Evolutionary conservation across 2,329 filamentous ascomycete species (phyloP).

Genomic region (Gyromitra esculenta): DNA sequence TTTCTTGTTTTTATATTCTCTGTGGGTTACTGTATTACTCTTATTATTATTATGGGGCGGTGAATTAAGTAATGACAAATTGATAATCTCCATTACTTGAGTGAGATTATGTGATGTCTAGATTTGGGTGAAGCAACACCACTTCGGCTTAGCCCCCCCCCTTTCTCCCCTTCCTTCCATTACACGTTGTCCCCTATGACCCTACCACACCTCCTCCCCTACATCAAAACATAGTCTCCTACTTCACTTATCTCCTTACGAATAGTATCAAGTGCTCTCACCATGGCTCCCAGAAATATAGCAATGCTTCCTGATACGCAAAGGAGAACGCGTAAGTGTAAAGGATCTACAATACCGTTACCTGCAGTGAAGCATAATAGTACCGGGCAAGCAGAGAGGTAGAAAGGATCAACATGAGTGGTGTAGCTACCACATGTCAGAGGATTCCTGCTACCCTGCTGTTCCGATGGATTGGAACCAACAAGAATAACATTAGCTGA

Average conservation of each 20-base stretch:
- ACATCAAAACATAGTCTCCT: background rate
- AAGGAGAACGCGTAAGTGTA: background rate
- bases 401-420: no score
- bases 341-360: no score
- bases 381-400: no score
- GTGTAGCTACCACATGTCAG: no score
- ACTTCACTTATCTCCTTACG: background rate
- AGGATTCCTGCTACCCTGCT: no score
- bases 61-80: no score
- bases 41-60: no score
- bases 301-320: background rate
- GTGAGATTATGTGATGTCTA: background rate
- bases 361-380: no score
- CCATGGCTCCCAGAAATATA: background rate
- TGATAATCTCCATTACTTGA: background rate
- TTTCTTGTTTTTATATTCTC: no score
- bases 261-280: background rate
- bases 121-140: background rate
- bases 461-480: no score
- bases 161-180: background rate
- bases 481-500: no score
- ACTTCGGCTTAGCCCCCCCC: background rate
- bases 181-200: background rate
- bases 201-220: background rate
- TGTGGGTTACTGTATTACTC: no score